Evolutionary conservation across 169 alveolate species (phyloP), one percentile per base, ranked within the genome.

Genomic region (Plasmodium knowlesi): DNA sequence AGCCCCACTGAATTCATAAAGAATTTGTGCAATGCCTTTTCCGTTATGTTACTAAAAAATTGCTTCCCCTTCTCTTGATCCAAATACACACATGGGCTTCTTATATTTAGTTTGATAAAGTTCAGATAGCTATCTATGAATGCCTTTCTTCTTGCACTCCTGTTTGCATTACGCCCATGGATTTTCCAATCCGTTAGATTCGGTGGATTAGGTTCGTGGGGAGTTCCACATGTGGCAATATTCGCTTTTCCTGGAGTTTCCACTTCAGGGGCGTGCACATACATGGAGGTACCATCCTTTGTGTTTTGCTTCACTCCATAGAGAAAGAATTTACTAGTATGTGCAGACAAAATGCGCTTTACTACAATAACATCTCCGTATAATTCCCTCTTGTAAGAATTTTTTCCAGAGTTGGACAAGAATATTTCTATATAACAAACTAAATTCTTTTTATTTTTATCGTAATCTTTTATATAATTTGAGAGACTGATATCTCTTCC

Each of bases 51-150:
- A 80, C 95, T 92, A 53, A 96, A 96, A 92, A 95, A 96, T 50
- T 93, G 82, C 41, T 96, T 96, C 74, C 98, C 93, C 50, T 94
- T 83, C 92, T 96, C 98, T 95, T 96, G 98, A 90, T 96, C 98
- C 95, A 96, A 94, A 83, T 96, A 96, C 6, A 96, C 96, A 50
- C 97, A 94, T 16, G 98, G 98, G 10, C 94, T 95, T 50, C 95
- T 94, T 10, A 96, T 96, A 96, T 96, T 93, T 22, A 70, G 34
- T 43, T 89, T 61, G 28, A 89, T 72, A 53, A 37, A 25, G 67
- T 39, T 34, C 1, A 74, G 32, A 28, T 53, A 70, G 37, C 53
- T 72, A 3, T 89, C 96, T 19, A 71, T 95, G 94, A 32, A 92
- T 82, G 84, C 85, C 53, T 74, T 94, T 94, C 54, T 95, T 73